Evolutionary conservation across 1,139 yeast genomes (phyloP), one percentile per base, ranked within the genome.

Genomic region (Suhomyces yuchorum): DNA sequence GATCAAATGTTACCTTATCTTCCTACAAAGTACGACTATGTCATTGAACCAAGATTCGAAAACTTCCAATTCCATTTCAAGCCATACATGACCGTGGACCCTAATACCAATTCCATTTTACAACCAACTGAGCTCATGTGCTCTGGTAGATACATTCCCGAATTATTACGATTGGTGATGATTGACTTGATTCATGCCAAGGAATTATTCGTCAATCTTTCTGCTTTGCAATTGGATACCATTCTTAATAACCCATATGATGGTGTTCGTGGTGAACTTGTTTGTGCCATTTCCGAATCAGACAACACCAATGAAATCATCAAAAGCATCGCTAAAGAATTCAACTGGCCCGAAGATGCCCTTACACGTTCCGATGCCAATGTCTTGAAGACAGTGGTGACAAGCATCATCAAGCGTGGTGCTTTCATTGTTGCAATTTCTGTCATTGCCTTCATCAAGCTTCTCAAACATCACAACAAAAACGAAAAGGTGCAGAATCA

Each of bases 91-190:
- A 51, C 57, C 7, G 52, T 60, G 7, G 78, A 71, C 48, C 68
- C 69, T 3, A 37, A 37, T 3, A 56, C 62, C n/a, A 51, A 62
- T 17, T 60, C 63, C 8, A 65, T 78, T 35, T 76, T 78, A 57
- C 85, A 81, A 58, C 86, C 86, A 1, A 63, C 74, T 40, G 86
- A 81, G 58, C 65, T 77, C 50, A 66, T 80, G 69, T 73, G 82
- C 34, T 70, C 81, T 42, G 86, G 85, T 1, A 66, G 85, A 54
- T 81, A 81, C 60, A 66, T 81, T 45, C 80, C 82, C 9, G 86
- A 81, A 56, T 60, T 80, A 48, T 63, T 77, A 5, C 65, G 85
- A 42, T 62, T 77, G 47, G 71, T 71, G 2, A 47, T 79, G 37
- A 57, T 67, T 26, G 77, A 72, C 40, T 57, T 74, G 53, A 58